Evolutionary conservation across 352 stramenopile species (phyloP).

Genomic region (Pythium folliculosum): DNA sequence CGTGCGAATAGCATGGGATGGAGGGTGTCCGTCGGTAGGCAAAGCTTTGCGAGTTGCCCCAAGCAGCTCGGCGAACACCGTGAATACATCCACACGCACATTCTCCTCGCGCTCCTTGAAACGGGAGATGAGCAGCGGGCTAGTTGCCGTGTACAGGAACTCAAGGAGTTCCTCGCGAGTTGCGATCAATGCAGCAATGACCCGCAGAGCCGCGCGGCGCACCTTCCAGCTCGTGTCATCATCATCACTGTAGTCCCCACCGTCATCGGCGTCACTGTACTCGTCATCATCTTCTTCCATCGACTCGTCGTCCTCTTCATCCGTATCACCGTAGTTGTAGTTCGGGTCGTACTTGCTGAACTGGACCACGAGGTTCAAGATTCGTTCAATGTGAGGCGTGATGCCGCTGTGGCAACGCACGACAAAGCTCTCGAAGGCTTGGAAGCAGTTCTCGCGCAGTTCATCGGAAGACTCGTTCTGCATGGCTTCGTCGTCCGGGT

Average conservation of each 20-base stretch:
- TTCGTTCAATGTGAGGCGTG: slow-evolving; percentile 91
- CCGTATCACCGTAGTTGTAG: slow-evolving; percentile 96
- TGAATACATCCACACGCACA: slow-evolving; percentile 97
- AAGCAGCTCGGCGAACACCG: slow-evolving; percentile 93
- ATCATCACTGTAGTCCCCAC: slow-evolving; percentile 92
- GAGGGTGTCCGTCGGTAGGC: slow-evolving; percentile 30
- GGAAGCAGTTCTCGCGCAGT: slow-evolving; percentile 97
- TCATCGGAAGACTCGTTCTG: slow-evolving; percentile 95
- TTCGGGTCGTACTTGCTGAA: slow-evolving; percentile 99
- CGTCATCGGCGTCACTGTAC: slow-evolving; percentile 78
- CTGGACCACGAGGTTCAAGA: slow-evolving; percentile 87
- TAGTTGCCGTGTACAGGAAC: slow-evolving; percentile 83
- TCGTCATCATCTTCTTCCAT: slow-evolving; percentile 87
- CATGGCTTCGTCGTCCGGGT: slow-evolving; percentile 90
- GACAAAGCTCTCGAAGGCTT: slow-evolving; percentile 97
- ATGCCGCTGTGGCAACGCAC: slow-evolving; percentile 96
- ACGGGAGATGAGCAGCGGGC: slow-evolving; percentile 78
- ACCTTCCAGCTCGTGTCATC: slow-evolving; percentile 98
- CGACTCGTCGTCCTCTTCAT: slow-evolving; percentile 88
- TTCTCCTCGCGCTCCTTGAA: slow-evolving; percentile 99
- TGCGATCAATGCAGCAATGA: slow-evolving; percentile 93
- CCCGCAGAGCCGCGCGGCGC: slow-evolving; percentile 88
- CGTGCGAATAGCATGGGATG: slow-evolving; percentile 35
- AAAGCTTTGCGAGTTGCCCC: slow-evolving; percentile 63
- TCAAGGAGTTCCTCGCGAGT: slow-evolving; percentile 85